Percentiles rank a stretch among this genome's conserved stretches.
Conservation (phyloP, 805 yeast species). For the Suhomyces xylopsoci region DNA sequence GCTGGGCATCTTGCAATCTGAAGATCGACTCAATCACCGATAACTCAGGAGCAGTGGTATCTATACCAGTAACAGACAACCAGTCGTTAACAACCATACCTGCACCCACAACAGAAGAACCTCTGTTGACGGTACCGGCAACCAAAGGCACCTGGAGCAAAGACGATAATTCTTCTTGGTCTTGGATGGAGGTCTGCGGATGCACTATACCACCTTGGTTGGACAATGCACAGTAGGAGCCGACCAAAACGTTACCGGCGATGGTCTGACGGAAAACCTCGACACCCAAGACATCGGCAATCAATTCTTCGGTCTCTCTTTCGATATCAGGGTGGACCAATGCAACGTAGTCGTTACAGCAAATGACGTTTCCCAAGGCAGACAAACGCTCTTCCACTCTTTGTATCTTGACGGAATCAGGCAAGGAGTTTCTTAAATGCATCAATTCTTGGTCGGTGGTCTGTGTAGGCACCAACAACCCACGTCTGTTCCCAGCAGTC, state of each 20-base stretch:
- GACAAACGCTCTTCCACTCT: slow-evolving; percentile 97
- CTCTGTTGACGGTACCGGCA: slow-evolving; percentile 98
- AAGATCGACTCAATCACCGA: slow-evolving; percentile 96
- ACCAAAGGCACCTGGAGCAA: slow-evolving; percentile 95
- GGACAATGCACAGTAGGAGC: slow-evolving; percentile 90
- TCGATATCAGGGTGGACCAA: slow-evolving; percentile 98
- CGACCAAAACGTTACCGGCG: slow-evolving; percentile 96
- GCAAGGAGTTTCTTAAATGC: slow-evolving; percentile 94
- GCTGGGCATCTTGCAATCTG: slow-evolving; percentile 87
- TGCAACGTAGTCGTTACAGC: slow-evolving; percentile 98
- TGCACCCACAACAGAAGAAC: slow-evolving; percentile 96
- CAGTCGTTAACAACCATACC: slow-evolving; percentile 99
- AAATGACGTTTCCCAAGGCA: slow-evolving; percentile 95
- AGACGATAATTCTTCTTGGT: slow-evolving; percentile 96
- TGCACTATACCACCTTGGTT: slow-evolving; percentile 99
- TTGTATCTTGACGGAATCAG: slow-evolving; percentile 92
- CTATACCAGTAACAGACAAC: slow-evolving; percentile 94
- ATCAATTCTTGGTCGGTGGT: slow-evolving; percentile 98
- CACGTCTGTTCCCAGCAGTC: slow-evolving; percentile 98
- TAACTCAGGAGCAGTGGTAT: slow-evolving; percentile 97
- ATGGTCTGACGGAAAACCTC: slow-evolving; percentile 99
- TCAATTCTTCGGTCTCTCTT: slow-evolving; percentile 97
- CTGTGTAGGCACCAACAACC: slow-evolving; percentile 93
- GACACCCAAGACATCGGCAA: slow-evolving; percentile 96
- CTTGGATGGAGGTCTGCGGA: slow-evolving; percentile 95